Base-by-base conservation (phyloP, 257 asterid genomes). In the Nicotiana noctiflora region DNA sequence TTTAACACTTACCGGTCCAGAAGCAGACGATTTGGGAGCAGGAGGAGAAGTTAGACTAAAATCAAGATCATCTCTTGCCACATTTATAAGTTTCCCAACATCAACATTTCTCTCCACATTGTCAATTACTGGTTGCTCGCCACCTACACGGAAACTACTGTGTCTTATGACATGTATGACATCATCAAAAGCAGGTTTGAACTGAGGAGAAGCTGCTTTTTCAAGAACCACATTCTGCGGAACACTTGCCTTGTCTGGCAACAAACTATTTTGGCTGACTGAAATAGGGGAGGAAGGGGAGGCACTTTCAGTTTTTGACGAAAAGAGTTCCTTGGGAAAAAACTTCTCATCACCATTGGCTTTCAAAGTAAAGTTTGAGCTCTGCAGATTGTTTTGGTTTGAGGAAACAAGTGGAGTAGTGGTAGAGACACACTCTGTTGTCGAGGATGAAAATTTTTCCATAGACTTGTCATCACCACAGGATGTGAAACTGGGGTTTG, bases 131-230 rank as follows among this genome's bases (percentile, higher is more conserved):
- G 87, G 90, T 77, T 84, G 93, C 82, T 90, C 90, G 17, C 82
- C 61, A 32, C 89, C 89, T 32, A 91, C 91, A 60, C 90, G 93
- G 84, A 89, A 87, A 80, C 94, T 90, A 83, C 96, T 90, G 82
- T 89, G 95, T 2, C 90, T 86, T 67, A 91, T 86, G 83, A 88
- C 96, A 17, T 89, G 97, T 61, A 91, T 91, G 86, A 90, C 86
- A 67, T 89, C 97, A 76, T 84, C 92, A 64, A 86, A 86, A 80
- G 89, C 88, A 18, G 93, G 88, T 81, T 89, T 66, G 78, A 84
- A 86, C 84, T 88, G 87, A 63, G 81, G 55, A 40, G 66, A 56
- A 23, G 86, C 57, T 21, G 89, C 76, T 66, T 81, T 88, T 68
- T 89, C 97, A 25, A 81, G 81, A 62, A 75, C 72, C 74, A 86